These are phyloP conservation scores for Guadua angustifolia DNA, from an alignment of 176 grass and related monocot genomes.

Conservation along the genomic window DNA sequence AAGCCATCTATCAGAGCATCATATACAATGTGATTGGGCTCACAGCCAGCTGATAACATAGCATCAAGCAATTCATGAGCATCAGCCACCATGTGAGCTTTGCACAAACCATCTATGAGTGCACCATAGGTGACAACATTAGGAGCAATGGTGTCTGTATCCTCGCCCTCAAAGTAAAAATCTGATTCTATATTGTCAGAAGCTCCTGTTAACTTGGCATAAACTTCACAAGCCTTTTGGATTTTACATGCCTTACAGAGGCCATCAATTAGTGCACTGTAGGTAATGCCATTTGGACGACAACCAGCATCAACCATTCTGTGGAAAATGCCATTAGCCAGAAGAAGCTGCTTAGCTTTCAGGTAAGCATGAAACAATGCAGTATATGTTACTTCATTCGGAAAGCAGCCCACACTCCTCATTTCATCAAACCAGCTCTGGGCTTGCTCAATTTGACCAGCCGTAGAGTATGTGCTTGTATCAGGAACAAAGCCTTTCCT, in stretches of 20 bases:
- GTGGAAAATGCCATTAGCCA: constrained; percentile 77
- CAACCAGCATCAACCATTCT: constrained; percentile 77
- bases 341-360: constrained; percentile 69
- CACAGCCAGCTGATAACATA: constrained; percentile 69
- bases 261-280: constrained; percentile 89
- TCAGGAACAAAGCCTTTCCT: constrained; percentile 89
- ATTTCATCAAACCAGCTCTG: constrained; percentile 82
- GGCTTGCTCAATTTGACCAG: constrained; percentile 77
- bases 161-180: constrained; percentile 59
- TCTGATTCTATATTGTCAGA: constrained; percentile 59
- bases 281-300: constrained; percentile 78
- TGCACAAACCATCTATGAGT: constrained; percentile 91
- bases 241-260: constrained; percentile 81
- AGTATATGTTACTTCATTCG: constrained; percentile 91
- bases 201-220: constrained; percentile 66
- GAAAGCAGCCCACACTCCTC: constrained; percentile 63
- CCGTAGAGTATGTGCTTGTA: constrained; percentile 80
- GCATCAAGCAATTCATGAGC: constrained; percentile 73
- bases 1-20: constrained; percentile 91
- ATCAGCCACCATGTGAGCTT: constrained; percentile 84
- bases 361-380: constrained; percentile 92
- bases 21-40: constrained; percentile 90
- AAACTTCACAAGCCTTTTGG: constrained; percentile 77
- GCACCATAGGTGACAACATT: constrained; percentile 97
- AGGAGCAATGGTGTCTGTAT: constrained; percentile 46